A percentile compares a stretch with the other conserved stretches of the same genome.
These are phyloP conservation scores for Rhizophora mangle DNA, from an alignment of 345 rosid genomes.

Conservation along the genomic window DNA sequence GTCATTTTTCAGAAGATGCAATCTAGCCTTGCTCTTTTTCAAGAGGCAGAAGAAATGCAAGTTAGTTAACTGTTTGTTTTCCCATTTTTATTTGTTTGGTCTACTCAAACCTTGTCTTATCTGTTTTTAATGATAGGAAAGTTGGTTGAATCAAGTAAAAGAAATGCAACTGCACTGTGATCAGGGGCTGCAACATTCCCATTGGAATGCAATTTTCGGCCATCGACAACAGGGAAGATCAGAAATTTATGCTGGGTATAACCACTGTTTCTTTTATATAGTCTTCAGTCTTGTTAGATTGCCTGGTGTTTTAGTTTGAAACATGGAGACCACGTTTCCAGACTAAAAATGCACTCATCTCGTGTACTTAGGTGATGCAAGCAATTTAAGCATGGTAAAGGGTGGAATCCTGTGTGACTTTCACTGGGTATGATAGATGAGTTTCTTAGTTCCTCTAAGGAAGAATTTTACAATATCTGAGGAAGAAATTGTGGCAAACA, in stretches of 20 bases:
- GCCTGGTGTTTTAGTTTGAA: no score
- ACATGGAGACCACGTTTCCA: no score
- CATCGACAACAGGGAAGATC: conserved; percentile 39
- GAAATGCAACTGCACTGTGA: conserved; percentile 75
- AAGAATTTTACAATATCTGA: background rate
- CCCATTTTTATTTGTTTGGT: background rate
- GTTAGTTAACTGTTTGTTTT: background rate
- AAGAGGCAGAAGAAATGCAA: background rate
- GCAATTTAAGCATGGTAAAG: no score
- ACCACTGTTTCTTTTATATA: no score
- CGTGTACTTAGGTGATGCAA: no score
- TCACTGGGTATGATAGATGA: background rate
- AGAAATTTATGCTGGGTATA: conserved; percentile 43
- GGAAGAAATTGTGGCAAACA: background rate
- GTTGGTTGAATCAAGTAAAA: conserved; percentile 62
- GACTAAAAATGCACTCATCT: no score
- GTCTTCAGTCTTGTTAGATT: no score
- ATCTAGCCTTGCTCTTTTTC: background rate
- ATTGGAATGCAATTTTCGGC: conserved; percentile 33
- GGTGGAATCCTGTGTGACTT: background rate
- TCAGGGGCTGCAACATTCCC: conserved; percentile 63
- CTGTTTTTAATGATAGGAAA: conserved; percentile 53
- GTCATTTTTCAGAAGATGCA: background rate
- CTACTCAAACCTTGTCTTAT: background rate
- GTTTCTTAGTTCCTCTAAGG: no score